Conservation (phyloP, 2,329 filamentous ascomycete species). For the Neodidymelliopsis sp. region DNA sequence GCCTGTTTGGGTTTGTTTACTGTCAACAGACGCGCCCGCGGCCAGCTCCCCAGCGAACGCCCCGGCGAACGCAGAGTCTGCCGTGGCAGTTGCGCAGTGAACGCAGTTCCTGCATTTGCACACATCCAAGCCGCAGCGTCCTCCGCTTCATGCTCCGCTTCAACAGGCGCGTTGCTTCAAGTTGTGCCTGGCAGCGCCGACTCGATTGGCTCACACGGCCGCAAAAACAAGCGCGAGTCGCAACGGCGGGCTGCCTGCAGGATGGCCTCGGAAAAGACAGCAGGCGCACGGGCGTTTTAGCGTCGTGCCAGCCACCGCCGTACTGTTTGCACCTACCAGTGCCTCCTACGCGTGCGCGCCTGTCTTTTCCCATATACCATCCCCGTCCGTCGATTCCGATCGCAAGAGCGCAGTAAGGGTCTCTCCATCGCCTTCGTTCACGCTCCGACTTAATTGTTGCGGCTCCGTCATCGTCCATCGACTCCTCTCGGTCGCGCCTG, state of each 20-base stretch:
- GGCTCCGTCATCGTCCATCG: slow-evolving; percentile 29
- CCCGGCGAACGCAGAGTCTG: slow-evolving; percentile 11
- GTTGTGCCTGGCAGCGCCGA: slow-evolving; percentile 8
- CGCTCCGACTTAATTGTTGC: slow-evolving; percentile 15
- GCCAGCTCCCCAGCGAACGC: slow-evolving; percentile 5
- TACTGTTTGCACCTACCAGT: slow-evolving; percentile 2
- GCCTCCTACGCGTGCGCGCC: slow-evolving; percentile 35
- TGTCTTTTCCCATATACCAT: slow-evolving; percentile 35
- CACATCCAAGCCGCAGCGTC: neutral
- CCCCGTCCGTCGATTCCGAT: slow-evolving; percentile 35
- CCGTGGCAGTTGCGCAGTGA: neutral
- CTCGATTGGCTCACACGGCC: slow-evolving; percentile 30
- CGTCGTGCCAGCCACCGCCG: slow-evolving; percentile 11
- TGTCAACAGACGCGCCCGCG: slow-evolving; percentile 8
- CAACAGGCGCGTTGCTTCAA: slow-evolving; percentile 26
- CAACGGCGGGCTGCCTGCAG: slow-evolving; percentile 21
- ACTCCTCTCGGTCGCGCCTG: slow-evolving; percentile 12
- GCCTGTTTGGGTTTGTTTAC: neutral
- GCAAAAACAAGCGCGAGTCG: slow-evolving; percentile 19
- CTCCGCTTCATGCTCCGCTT: no score
- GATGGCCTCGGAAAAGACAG: slow-evolving; percentile 25
- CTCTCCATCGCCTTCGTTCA: slow-evolving; percentile 28
- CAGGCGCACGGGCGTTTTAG: slow-evolving; percentile 1
- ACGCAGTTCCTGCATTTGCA: slow-evolving; percentile 8
- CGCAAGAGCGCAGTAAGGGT: slow-evolving; percentile 34